Evolutionary conservation across 768 basidiomycete genomes (phyloP), one percentile per base, ranked within the genome.

Genomic region (Omphalotus guepiniiformis): DNA sequence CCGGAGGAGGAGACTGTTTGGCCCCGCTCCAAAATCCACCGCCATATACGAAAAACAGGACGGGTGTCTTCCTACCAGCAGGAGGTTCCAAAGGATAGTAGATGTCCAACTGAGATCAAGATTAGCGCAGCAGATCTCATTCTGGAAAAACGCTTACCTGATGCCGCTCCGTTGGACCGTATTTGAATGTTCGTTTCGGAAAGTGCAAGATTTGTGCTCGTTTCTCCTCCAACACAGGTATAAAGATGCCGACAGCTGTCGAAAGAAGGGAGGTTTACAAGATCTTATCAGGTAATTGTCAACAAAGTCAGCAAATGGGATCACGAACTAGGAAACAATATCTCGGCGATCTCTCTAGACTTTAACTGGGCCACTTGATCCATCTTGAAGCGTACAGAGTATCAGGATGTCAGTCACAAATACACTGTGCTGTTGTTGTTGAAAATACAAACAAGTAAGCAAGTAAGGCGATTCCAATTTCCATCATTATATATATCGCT

Each of bases 11-110:
- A 8, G 32, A 23, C 42, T 37, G 23, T n/a, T 79, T 74, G 0
- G 68, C 65, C 1, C 84, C 84, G 0, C 61, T 58, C 51, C 64
- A 63, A 57, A 82, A 83, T 2, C 83, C 82, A 2, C 85, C 85
- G 1, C 85, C 85, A 51, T 88, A 86, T 34, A 79, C 50, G 62
- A 76, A 85, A 60, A 86, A 75, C 21, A 86, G 63, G 18, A 85
- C 65, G 0, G 80, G 79, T 0, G 72, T 64, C 43, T 61, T 64
- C 19, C 55, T 56, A 16, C 49, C 45, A 5, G 58, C 55, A 9
- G 57, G 49, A 4, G 58, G 40, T 2, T 64, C 29, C 2, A 66
- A 52, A 0, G 80, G 83, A 55, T 82, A 85, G 58, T 85, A 88
- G 0, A 85, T 67, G 53, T 86, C 85, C 26, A 86, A 72, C 83